A percentile compares a stretch with the other conserved stretches of the same genome.
Conservation (phyloP, 208 protist species). For the Lotmaria passim region DNA sequence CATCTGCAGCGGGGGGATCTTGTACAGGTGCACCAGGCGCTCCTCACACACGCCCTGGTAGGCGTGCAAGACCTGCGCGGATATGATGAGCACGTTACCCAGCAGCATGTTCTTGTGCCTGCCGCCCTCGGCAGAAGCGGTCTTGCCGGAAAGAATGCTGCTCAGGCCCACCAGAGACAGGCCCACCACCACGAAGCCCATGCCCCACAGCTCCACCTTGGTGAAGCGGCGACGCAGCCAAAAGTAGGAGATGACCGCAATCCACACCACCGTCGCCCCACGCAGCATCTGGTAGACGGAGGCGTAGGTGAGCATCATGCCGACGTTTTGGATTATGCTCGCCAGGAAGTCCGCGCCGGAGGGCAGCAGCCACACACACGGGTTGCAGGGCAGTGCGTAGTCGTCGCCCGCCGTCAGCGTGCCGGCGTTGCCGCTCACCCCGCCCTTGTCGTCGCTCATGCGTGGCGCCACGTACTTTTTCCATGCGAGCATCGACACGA, state of each 20-base stretch:
- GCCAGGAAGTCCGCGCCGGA: constrained; percentile 82
- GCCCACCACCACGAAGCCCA: constrained; percentile 60
- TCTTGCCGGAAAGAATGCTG: constrained; percentile 30
- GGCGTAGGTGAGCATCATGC: constrained; percentile 85
- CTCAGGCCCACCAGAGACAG: constrained; percentile 76
- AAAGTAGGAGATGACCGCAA: constrained; percentile 80
- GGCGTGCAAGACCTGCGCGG: constrained; percentile 87
- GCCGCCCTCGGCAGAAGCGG: not conserved
- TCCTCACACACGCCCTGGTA: constrained; percentile 93
- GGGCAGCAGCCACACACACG: constrained; percentile 65
- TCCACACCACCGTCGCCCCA: constrained; percentile 91
- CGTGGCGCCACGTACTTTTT: constrained; percentile 29
- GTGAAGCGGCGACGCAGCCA: constrained; percentile 75
- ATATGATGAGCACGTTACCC: constrained; percentile 84
- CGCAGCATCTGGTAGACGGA: constrained; percentile 95
- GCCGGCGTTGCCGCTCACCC: not conserved
- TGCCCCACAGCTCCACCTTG: constrained; percentile 71
- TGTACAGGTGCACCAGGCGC: constrained; percentile 70
- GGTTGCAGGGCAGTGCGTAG: constrained; percentile 56
- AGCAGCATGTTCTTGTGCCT: constrained; percentile 45
- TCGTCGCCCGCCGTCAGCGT: constrained; percentile 39
- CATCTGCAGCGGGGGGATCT: constrained; percentile 80
- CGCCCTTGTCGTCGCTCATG: not conserved
- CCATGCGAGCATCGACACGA: constrained; percentile 35
- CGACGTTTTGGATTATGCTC: constrained; percentile 87